Percentiles rank a stretch among this genome's conserved stretches.
These are phyloP conservation scores for Saturnispora bothae DNA, from an alignment of 805 yeast species.

Conservation along the genomic window DNA sequence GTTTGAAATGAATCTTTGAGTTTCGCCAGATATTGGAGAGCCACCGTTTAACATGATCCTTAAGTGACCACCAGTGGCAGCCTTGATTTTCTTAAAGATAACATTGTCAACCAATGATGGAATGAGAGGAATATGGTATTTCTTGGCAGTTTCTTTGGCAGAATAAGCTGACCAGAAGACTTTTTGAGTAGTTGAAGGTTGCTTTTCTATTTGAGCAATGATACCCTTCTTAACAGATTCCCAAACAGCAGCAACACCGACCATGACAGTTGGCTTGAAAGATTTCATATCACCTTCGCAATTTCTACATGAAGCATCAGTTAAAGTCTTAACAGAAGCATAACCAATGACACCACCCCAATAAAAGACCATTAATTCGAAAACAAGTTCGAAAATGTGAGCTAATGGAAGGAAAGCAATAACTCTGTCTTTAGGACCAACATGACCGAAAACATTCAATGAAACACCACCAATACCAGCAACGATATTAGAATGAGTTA, in stretches of 20 bases:
- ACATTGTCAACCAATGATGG: constrained; percentile 56
- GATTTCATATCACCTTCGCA: constrained; percentile 82
- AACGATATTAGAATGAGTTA: constrained; percentile 55
- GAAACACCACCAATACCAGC: constrained; percentile 84
- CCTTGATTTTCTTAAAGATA: constrained; percentile 78
- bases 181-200: constrained; percentile 58
- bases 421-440: constrained; percentile 54
- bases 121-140: constrained; percentile 71
- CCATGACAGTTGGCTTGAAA: constrained; percentile 88
- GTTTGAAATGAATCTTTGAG: constrained; percentile 71
- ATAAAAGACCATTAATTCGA: constrained; percentile 66
- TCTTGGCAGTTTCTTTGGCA: constrained; percentile 55
- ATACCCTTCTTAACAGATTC: constrained; percentile 93
- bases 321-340: constrained; percentile 84
- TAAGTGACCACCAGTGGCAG: constrained; percentile 90
- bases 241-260: constrained; percentile 98
- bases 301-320: constrained; percentile 71
- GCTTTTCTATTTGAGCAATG: constrained; percentile 56
- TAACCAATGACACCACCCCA: constrained; percentile 92
- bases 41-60: constrained; percentile 79
- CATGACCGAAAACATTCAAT: constrained; percentile 44
- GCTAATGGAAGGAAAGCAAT: constrained; percentile 92
- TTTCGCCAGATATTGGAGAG: constrained; percentile 71
- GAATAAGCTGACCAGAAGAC: constrained; percentile 83
- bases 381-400: constrained; percentile 86